These are phyloP conservation scores for Leishmania aethiopica DNA, from an alignment of 208 protist genomes.

Conservation along the genomic window DNA sequence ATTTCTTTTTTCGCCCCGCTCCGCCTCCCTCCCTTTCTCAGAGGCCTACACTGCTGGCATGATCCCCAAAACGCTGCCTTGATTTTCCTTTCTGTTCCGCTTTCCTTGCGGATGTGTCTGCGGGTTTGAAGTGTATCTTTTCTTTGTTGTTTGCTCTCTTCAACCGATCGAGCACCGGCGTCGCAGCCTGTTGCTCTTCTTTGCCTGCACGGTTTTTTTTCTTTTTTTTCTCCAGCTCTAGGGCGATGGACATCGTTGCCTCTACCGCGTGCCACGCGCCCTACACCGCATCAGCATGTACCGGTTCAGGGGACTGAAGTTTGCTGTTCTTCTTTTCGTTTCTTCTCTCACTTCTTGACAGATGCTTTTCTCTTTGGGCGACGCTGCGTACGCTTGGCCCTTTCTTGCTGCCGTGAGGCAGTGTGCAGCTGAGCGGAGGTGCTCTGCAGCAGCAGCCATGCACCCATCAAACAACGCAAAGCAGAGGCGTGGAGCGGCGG, in stretches of 20 bases:
- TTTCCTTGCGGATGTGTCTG: background rate
- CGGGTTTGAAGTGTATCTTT: background rate
- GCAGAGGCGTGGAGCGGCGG: background rate
- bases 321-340: background rate
- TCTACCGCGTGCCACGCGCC: no score
- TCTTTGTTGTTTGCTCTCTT: background rate
- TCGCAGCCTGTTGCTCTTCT: background rate
- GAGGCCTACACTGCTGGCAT: background rate
- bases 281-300: background rate
- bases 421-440: no score
- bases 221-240: background rate
- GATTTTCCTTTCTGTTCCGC: constrained; percentile 14
- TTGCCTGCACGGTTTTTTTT: background rate
- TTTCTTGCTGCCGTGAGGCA: background rate
- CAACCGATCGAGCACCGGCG: background rate
- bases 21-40: background rate
- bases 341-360: background rate
- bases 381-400: background rate
- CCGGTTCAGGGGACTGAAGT: background rate
- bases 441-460: background rate
- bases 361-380: background rate
- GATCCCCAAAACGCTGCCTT: background rate
- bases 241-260: background rate
- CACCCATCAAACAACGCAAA: background rate
- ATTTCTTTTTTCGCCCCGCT: background rate